Evolutionary conservation across 495 filamentous ascomycete species (phyloP).

Genomic region (Penicillium pancosmium): DNA sequence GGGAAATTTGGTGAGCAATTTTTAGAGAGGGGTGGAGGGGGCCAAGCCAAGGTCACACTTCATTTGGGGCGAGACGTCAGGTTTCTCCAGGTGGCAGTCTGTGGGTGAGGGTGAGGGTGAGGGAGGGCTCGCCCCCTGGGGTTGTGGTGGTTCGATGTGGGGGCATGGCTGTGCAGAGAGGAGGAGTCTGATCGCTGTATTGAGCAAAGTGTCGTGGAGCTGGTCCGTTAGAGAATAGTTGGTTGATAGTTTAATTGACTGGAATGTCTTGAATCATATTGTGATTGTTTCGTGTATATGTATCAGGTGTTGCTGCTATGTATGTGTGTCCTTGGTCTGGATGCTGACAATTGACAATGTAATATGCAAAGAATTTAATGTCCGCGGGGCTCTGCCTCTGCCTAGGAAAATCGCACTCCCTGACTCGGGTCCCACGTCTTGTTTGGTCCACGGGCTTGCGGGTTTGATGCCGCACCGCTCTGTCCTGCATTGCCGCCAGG

Average conservation of each 20-base stretch:
- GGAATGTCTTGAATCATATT: not conserved
- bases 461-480: constrained; percentile 22
- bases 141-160: not conserved
- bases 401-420: constrained; percentile 64
- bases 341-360: not conserved
- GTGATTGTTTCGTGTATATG: not conserved
- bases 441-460: constrained; percentile 14
- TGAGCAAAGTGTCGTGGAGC: not conserved
- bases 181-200: not conserved
- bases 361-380: not conserved
- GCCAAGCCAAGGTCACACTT: not conserved
- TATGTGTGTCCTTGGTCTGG: not conserved
- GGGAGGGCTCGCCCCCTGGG: not conserved
- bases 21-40: not conserved
- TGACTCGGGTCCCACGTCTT: constrained; percentile 63
- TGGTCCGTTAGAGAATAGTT: not conserved
- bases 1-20: not conserved
- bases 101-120: not conserved
- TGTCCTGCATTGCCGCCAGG: constrained; percentile 20
- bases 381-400: not conserved
- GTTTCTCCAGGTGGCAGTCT: not conserved
- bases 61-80: not conserved
- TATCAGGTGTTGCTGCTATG: not conserved
- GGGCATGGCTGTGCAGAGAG: constrained; percentile 3
- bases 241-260: not conserved